phyloP scores from a whole-genome alignment of 176 grass and related monocot species.

The Carex littledalei region DNA sequence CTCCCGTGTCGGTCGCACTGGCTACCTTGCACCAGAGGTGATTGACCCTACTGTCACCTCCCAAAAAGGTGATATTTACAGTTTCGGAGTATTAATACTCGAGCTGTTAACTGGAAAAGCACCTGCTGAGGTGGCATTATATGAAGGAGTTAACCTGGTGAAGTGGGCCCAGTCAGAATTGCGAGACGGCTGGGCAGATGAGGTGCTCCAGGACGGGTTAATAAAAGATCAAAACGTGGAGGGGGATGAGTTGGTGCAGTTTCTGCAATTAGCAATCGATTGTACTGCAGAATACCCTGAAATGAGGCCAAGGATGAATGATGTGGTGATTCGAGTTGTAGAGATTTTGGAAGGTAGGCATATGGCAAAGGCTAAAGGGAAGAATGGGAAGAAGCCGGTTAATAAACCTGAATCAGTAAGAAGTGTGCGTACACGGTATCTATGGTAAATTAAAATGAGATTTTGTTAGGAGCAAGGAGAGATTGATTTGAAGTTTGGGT shows the following conservation, averaged over 20 bases:
- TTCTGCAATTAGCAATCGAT: conserved; percentile 69
- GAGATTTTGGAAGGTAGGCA: conserved; percentile 46
- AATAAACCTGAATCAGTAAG: background rate
- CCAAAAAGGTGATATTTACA: conserved; percentile 81
- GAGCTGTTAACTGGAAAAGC: conserved; percentile 87
- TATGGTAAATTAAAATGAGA: conserved; percentile 10
- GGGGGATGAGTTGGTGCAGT: conserved; percentile 47
- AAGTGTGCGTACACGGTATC: conserved; percentile 10
- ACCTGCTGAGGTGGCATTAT: conserved; percentile 41
- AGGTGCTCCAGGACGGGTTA: conserved; percentile 57
- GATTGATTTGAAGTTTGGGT: background rate
- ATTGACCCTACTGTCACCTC: conserved; percentile 48
- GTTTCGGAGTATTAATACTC: conserved; percentile 73
- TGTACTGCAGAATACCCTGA: conserved; percentile 52
- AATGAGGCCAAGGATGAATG: conserved; percentile 46
- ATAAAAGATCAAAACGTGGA: conserved; percentile 31
- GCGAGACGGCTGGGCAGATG: conserved; percentile 46
- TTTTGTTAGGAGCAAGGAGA: background rate
- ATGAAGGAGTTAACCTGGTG: conserved; percentile 56
- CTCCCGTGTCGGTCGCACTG: conserved; percentile 29
- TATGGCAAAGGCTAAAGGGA: background rate
- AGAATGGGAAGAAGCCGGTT: background rate
- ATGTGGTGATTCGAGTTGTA: conserved; percentile 45
- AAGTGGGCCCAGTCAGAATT: conserved; percentile 70
- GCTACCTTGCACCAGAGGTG: conserved; percentile 68